These are phyloP conservation scores for Candida ulmi DNA, from an alignment of 805 yeast genomes.

Conservation along the genomic window DNA sequence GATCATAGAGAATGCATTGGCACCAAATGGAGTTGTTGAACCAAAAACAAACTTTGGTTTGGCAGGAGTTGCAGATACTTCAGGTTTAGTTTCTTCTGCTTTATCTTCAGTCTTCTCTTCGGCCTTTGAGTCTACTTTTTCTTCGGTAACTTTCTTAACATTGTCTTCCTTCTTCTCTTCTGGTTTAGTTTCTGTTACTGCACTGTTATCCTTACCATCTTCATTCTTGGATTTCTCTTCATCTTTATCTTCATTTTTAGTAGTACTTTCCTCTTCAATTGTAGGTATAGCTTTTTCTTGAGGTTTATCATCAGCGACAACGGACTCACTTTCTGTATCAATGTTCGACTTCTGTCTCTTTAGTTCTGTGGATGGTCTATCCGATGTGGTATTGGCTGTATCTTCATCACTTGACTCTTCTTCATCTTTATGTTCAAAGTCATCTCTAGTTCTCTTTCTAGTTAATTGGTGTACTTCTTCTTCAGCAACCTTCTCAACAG, in stretches of 20 bases:
- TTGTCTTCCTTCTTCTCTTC: slow-evolving; percentile 2
- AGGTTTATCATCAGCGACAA: slow-evolving; percentile 1
- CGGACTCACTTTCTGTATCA: neutral
- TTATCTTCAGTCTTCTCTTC: slow-evolving; percentile 1
- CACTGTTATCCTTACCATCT: slow-evolving; percentile 12
- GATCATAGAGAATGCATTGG: slow-evolving; percentile 30
- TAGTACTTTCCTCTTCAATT: slow-evolving; percentile 13
- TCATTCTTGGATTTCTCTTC: slow-evolving; percentile 13
- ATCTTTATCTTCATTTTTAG: neutral
- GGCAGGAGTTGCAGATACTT: neutral
- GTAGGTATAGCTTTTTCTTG: slow-evolving; percentile 14
- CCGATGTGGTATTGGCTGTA: slow-evolving; percentile 4
- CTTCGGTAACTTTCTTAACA: slow-evolving; percentile 1
- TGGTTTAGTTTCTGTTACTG: slow-evolving; percentile 3
- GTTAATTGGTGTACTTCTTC: slow-evolving; percentile 3
- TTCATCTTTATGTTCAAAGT: slow-evolving; percentile 17
- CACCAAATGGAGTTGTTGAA: slow-evolving; percentile 43
- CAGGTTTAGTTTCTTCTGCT: neutral
- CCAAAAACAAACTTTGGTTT: slow-evolving; percentile 53
- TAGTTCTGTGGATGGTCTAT: neutral
- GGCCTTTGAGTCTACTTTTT: neutral
- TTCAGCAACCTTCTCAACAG: neutral
- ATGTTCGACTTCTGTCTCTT: neutral
- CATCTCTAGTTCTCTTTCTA: slow-evolving; percentile 25
- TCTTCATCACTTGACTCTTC: neutral